Evolutionary conservation across 345 rosid genomes (phyloP).

Genomic region (Microcos paniculata): DNA sequence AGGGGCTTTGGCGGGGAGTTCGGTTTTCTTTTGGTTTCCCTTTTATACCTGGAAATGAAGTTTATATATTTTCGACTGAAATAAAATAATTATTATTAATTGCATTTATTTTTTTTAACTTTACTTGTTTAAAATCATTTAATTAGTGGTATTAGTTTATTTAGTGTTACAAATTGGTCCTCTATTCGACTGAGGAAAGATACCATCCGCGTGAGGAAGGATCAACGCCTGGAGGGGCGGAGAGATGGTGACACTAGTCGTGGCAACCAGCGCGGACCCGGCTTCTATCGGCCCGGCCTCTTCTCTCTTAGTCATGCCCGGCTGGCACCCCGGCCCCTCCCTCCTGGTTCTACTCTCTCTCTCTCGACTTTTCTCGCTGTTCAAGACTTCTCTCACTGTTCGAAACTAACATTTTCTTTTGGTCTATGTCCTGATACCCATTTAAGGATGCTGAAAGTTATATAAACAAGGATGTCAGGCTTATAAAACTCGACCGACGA

Average conservation of each 20-base stretch:
- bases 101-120: too few relatives aligned
- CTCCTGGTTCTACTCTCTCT: conserved; percentile 19
- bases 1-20: conserved; percentile 13
- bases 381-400: not conserved
- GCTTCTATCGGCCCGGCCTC: conserved; percentile 44
- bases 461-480: conserved; percentile 24
- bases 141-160: too few relatives aligned
- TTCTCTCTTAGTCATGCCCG: conserved; percentile 38
- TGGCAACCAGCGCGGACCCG: conserved; percentile 38
- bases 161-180: too few relatives aligned
- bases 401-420: not conserved
- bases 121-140: not conserved
- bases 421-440: not conserved
- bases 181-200: not conserved
- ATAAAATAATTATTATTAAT: too few relatives aligned
- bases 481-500: conserved; percentile 29
- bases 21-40: too few relatives aligned
- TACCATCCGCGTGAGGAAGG: not conserved
- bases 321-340: conserved; percentile 29
- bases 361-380: not conserved
- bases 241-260: conserved; percentile 41
- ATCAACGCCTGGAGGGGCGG: not conserved
- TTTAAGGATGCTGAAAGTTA: conserved; percentile 27
- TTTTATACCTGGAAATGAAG: too few relatives aligned
- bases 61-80: too few relatives aligned